Conservation (phyloP, 306 rosid genomes). For the Hylodesmum podocarpum region DNA sequence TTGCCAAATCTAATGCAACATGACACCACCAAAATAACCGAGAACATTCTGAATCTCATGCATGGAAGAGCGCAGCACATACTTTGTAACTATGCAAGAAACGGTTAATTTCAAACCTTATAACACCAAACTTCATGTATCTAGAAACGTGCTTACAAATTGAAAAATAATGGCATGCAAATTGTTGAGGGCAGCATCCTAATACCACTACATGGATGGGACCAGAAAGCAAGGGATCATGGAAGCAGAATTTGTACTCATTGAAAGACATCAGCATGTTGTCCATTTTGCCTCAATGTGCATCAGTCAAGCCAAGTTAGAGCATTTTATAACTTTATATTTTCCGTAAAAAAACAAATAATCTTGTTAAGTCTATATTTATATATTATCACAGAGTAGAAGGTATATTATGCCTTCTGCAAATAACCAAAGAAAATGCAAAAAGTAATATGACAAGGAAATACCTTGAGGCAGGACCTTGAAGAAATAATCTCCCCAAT, state of each 20-base stretch:
- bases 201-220: constrained; percentile 3
- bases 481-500: constrained; percentile 88
- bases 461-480: constrained; percentile 89
- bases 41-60: constrained; percentile 2
- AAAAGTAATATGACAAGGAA: constrained; percentile 20
- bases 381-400: neutral
- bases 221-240: neutral
- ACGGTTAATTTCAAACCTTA: neutral
- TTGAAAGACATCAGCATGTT: constrained; percentile 20
- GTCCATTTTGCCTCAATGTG: constrained; percentile 18
- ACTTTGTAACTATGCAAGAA: constrained; percentile 14
- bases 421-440: neutral
- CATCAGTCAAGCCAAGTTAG: constrained; percentile 1
- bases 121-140: constrained; percentile 7
- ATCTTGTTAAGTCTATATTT: constrained; percentile 5
- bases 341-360: neutral
- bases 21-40: constrained; percentile 2
- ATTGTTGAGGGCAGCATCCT: neutral
- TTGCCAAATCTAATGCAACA: constrained; percentile 9
- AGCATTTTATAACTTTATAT: neutral
- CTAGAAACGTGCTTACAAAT: constrained; percentile 19
- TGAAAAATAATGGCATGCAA: neutral
- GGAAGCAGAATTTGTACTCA: neutral
- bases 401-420: neutral
- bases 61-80: neutral